Percentiles rank a stretch among this genome's conserved stretches.
Conservation (phyloP, 257 asterid genomes). For the Lantana camara region DNA sequence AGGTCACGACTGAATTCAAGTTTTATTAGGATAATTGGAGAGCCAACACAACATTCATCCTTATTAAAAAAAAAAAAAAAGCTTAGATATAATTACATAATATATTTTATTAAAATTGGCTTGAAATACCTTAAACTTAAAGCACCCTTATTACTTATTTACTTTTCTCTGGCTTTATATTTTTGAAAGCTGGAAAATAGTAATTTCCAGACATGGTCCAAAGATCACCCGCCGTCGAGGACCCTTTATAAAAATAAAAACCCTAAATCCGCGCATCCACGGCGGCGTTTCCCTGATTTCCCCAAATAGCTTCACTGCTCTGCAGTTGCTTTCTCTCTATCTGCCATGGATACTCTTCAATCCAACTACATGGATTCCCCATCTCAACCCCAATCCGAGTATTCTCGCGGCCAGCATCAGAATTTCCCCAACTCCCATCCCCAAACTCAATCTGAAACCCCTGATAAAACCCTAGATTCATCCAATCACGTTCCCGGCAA, state of each 20-base stretch:
- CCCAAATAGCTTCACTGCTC: too few species aligned
- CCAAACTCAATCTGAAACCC: constrained; percentile 50
- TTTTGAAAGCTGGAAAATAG: background rate
- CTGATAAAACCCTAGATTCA: constrained; percentile 60
- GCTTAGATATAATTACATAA: too few species aligned
- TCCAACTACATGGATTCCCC: constrained; percentile 60
- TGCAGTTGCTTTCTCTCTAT: constrained; percentile 8
- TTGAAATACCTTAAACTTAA: too few species aligned
- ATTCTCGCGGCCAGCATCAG: constrained; percentile 32
- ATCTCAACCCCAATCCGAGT: constrained; percentile 44
- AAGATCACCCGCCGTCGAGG: background rate
- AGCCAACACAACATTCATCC: too few species aligned
- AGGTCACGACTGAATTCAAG: too few species aligned
- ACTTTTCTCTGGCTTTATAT: too few species aligned
- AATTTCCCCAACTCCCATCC: constrained; percentile 23
- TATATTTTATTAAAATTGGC: too few species aligned
- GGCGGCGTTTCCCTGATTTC: background rate
- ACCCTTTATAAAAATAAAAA: background rate
- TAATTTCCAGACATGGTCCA: background rate
- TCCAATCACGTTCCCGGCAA: constrained; percentile 16
- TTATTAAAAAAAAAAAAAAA: too few species aligned
- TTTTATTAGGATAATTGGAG: too few species aligned
- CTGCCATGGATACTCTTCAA: constrained; percentile 68
- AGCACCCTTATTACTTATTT: too few species aligned
- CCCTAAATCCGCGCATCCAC: constrained; percentile 31